Evolutionary conservation across 805 yeast genomes (phyloP).

Genomic region (Sugiyamaella valdiviana): DNA sequence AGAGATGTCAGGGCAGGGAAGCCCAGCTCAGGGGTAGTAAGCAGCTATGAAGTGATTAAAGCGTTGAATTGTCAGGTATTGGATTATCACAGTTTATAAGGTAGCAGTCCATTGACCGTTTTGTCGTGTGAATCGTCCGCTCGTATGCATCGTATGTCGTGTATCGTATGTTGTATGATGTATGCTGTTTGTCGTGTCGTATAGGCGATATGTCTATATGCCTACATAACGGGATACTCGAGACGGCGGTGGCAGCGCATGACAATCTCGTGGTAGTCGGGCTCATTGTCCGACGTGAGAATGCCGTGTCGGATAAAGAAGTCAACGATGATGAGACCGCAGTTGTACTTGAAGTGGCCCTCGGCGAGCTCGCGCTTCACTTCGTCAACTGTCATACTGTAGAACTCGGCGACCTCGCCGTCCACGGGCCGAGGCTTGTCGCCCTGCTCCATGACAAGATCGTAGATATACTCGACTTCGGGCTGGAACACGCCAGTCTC

Average conservation of each 20-base stretch:
- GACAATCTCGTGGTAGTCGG: constrained; percentile 54
- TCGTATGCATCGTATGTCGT: too few species aligned
- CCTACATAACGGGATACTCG: constrained; percentile 53
- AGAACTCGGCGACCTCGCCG: constrained; percentile 71
- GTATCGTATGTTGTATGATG: too few species aligned
- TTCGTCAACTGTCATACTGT: constrained; percentile 54
- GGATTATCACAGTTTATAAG: too few species aligned
- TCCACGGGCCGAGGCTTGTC: constrained; percentile 55
- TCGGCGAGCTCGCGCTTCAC: constrained; percentile 43
- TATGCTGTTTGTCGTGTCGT: too few species aligned
- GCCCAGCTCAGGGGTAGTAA: too few species aligned
- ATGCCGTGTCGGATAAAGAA: constrained; percentile 82
- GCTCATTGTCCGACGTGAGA: constrained; percentile 59
- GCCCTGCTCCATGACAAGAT: constrained; percentile 48
- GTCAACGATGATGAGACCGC: constrained; percentile 73
- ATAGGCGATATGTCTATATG: not conserved
- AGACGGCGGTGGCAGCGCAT: constrained; percentile 58
- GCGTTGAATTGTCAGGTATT: too few species aligned
- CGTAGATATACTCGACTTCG: constrained; percentile 79
- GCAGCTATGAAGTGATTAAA: too few species aligned
- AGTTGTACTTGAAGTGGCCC: constrained; percentile 82
- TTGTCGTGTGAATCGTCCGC: too few species aligned
- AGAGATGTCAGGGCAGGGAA: too few species aligned
- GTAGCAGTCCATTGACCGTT: too few species aligned
- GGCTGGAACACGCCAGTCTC: constrained; percentile 72